Conservation (phyloP, 371 early-diverging fungal species). For the Lichtheimia ramosa region DNA sequence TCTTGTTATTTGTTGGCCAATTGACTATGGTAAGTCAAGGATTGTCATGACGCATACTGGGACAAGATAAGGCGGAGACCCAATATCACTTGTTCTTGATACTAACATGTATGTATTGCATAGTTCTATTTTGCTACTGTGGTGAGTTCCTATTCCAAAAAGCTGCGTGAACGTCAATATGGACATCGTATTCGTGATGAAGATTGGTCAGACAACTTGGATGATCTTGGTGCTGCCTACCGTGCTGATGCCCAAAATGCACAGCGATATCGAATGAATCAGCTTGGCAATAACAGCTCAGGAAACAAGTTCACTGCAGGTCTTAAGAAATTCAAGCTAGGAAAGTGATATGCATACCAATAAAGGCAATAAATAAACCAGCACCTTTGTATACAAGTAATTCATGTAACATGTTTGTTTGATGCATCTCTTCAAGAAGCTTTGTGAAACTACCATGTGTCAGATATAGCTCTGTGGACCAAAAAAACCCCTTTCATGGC, state of each 20-base stretch:
- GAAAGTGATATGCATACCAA: slow-evolving; percentile 11
- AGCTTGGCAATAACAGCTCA: slow-evolving; percentile 16
- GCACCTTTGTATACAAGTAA: too few relatives aligned
- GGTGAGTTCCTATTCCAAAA: slow-evolving; percentile 32
- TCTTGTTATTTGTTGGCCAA: slow-evolving; percentile 41
- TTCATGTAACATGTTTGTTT: too few relatives aligned
- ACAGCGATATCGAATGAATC: slow-evolving; percentile 35
- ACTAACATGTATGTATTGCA: too few relatives aligned
- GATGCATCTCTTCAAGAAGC: too few relatives aligned
- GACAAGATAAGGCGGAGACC: background rate
- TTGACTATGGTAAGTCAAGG: slow-evolving; percentile 31
- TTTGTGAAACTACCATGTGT: too few relatives aligned
- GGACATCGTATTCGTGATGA: slow-evolving; percentile 49
- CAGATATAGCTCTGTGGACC: too few relatives aligned
- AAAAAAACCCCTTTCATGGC: too few relatives aligned
- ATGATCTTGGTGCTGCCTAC: slow-evolving; percentile 35
- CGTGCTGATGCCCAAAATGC: slow-evolving; percentile 36
- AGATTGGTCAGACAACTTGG: slow-evolving; percentile 46
- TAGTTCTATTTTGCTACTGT: slow-evolving; percentile 41
- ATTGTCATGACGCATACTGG: too few relatives aligned
- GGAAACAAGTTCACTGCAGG: slow-evolving; percentile 18
- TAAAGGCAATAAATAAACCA: slow-evolving; percentile 7
- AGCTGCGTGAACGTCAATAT: slow-evolving; percentile 38
- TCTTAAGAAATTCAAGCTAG: slow-evolving; percentile 22
- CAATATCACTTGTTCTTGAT: too few relatives aligned